phyloP scores from a whole-genome alignment of 192 early-diverging fungal genomes.

The Rhizophagus prolifer region DNA sequence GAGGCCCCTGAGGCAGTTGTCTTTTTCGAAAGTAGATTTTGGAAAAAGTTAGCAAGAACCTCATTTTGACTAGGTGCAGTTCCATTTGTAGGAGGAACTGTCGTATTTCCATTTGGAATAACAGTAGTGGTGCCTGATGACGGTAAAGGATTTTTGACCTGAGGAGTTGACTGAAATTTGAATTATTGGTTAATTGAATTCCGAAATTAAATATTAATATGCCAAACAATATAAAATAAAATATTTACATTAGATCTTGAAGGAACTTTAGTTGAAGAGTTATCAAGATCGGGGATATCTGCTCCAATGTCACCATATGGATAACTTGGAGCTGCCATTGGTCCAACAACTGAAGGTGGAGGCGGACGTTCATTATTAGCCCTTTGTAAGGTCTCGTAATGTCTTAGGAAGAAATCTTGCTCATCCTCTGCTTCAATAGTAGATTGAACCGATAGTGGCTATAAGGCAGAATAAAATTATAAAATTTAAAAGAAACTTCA shows the following conservation, averaged over 20 bases:
- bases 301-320: constrained; percentile 25
- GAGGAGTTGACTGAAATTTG: neutral
- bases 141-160: neutral
- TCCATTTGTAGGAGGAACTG: constrained; percentile 25
- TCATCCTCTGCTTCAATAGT: constrained; percentile 82
- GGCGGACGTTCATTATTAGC: constrained; percentile 41
- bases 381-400: constrained; percentile 69
- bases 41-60: constrained; percentile 88
- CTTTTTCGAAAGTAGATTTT: constrained; percentile 73
- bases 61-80: constrained; percentile 59
- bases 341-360: constrained; percentile 53
- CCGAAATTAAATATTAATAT: constrained; percentile 31
- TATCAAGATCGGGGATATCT: constrained; percentile 1
- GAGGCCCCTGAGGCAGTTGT: neutral
- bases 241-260: constrained; percentile 18
- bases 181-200: neutral
- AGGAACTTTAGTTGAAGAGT: neutral
- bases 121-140: neutral
- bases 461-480: constrained; percentile 18
- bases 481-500: neutral
- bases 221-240: constrained; percentile 19
- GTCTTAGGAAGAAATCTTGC: constrained; percentile 82
- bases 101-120: constrained; percentile 26
- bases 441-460: constrained; percentile 62
- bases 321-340: constrained; percentile 40